Base-by-base conservation (phyloP, 73 alveolate species). In the Durusdinium trenchii region DNA sequence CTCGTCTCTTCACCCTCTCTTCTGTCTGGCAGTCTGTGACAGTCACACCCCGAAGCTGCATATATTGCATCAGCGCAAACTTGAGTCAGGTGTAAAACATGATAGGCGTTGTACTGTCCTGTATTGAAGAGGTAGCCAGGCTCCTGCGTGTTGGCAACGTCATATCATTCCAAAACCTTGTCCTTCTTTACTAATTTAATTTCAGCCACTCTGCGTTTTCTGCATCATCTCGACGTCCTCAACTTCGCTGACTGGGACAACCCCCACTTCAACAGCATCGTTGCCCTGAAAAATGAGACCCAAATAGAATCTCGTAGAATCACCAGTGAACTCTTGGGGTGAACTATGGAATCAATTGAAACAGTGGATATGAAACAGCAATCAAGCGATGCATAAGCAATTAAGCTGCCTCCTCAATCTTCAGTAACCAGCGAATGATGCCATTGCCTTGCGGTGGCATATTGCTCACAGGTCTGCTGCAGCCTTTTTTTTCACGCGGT, bases 71-170 rank as follows among this genome's bases (percentile, higher is more conserved):
- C n/a, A n/a, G n/a, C n/a, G n/a, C n/a, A n/a, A n/a, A n/a, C n/a
- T n/a, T n/a, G n/a, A n/a, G n/a, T n/a, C n/a, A n/a, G n/a, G n/a
- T n/a, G n/a, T n/a, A n/a, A n/a, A 23, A 57, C 32, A 57, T 57
- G 69, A 50, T 62, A 1, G 38, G 86, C 30, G 42, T 14, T 60
- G 52, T 46, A 50, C 98, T 91, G 98, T 28, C 98, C 98, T 30
- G 98, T 91, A 89, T 91, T 91, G 98, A 91, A 91, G 61, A 91
- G 87, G 89, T 91, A 91, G 47, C 98, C 98, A 50, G 98, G 98
- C 89, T 91, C 98, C 98, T 91, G 60, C n/a, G 36, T 48, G 35
- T 35, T 28, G 43, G 89, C 38, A n/a, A n/a, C n/a, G n/a, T n/a
- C n/a, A n/a, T n/a, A n/a, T n/a, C n/a, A n/a, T n/a, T n/a, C n/a